These are phyloP conservation scores for Solanum dulcamara DNA, from an alignment of 257 asterid genomes.

Conservation along the genomic window DNA sequence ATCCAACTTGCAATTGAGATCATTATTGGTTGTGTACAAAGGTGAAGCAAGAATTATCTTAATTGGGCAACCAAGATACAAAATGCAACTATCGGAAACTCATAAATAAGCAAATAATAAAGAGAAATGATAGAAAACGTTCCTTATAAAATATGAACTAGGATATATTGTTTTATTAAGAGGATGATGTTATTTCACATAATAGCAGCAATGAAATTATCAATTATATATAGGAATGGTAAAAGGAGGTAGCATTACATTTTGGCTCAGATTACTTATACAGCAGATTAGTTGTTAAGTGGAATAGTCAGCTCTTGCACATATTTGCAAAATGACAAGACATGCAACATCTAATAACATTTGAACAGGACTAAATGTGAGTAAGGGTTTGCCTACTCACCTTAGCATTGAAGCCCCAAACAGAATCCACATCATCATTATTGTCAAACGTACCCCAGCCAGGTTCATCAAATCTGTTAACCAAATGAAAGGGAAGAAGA, in stretches of 20 bases:
- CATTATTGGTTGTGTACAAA: background rate
- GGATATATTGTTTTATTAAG: background rate
- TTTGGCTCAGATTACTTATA: background rate
- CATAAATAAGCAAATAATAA: background rate
- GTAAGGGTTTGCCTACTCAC: slow-evolving; percentile 25
- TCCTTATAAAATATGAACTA: background rate
- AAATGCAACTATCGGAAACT: background rate
- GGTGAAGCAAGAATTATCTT: background rate
- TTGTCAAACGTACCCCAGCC: slow-evolving; percentile 83
- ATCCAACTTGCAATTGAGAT: background rate
- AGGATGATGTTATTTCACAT: background rate
- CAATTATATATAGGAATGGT: background rate
- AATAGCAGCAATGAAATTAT: background rate
- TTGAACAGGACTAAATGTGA: background rate
- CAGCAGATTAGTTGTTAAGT: background rate
- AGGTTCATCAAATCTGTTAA: slow-evolving; percentile 71
- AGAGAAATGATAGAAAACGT: background rate
- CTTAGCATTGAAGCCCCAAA: slow-evolving; percentile 94
- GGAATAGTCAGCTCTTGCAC: background rate
- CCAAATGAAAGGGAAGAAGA: slow-evolving; percentile 5
- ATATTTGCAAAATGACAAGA: background rate
- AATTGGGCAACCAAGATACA: background rate
- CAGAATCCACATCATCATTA: slow-evolving; percentile 88
- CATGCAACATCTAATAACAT: background rate
- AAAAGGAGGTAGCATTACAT: background rate